Percentiles rank a stretch among this genome's conserved stretches.
Evolutionary conservation across 1,284 basidiomycete genomes (phyloP).

Genomic region (Caloboletus inedulis): DNA sequence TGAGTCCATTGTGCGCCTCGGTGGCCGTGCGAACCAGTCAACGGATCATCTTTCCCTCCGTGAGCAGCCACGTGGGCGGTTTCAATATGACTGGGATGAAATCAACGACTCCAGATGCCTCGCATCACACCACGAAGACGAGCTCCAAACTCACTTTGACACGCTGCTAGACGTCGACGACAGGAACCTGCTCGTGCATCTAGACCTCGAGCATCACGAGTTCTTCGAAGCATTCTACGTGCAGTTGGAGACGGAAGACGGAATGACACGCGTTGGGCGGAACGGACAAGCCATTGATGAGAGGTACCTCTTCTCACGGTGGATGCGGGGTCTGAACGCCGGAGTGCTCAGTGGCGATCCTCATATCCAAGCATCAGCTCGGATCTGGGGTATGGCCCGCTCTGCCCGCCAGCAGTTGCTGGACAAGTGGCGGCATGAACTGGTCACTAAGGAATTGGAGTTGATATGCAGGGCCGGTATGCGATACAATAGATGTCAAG

Average conservation of each 20-base stretch:
- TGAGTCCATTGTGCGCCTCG: slow-evolving; percentile 48
- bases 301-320: slow-evolving; percentile 46
- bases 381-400: slow-evolving; percentile 46
- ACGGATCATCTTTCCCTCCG: slow-evolving; percentile 44
- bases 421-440: slow-evolving; percentile 39
- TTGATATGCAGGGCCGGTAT: slow-evolving; percentile 35
- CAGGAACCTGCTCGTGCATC: slow-evolving; percentile 19
- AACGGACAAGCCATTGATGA: slow-evolving; percentile 34
- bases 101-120: slow-evolving; percentile 36
- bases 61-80: slow-evolving; percentile 22
- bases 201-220: slow-evolving; percentile 40
- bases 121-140: slow-evolving; percentile 15
- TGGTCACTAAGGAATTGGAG: slow-evolving; percentile 30
- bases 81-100: slow-evolving; percentile 33
- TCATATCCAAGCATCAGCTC: slow-evolving; percentile 28
- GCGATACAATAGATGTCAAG: slow-evolving; percentile 41
- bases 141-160: slow-evolving; percentile 24
- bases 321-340: slow-evolving; percentile 43
- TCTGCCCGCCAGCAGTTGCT: slow-evolving; percentile 34
- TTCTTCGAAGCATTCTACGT: slow-evolving; percentile 48
- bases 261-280: slow-evolving; percentile 42
- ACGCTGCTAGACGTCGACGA: not conserved
- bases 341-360: slow-evolving; percentile 38
- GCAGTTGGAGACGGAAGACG: slow-evolving; percentile 37
- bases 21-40: slow-evolving; percentile 47